Conservation (phyloP, 371 early-diverging fungal species). For the Dinochytrium kinnereticum region DNA sequence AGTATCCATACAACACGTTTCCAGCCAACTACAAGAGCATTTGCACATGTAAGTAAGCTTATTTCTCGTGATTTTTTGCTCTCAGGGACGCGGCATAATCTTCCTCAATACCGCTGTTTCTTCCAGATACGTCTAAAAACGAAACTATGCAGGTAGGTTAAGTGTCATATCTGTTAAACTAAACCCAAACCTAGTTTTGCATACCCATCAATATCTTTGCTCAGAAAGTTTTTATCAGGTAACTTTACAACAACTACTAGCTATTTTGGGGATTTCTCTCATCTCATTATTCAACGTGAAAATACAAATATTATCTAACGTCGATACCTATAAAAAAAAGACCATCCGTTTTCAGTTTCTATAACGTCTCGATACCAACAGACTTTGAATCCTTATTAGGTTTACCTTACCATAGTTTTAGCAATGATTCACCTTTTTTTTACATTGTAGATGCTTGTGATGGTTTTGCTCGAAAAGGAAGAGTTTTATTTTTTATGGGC, state of each 20-base stretch:
- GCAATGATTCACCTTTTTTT: not conserved
- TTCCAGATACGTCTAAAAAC: not conserved
- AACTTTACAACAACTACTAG: too few relatives aligned
- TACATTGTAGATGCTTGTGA: constrained; percentile 5
- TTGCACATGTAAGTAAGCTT: not conserved
- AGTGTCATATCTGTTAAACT: too few relatives aligned
- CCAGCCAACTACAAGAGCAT: not conserved
- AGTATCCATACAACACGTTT: not conserved
- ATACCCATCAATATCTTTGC: constrained; percentile 2
- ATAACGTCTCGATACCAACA: not conserved
- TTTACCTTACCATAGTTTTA: not conserved
- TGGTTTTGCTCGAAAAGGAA: not conserved
- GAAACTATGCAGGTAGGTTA: not conserved
- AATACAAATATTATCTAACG: not conserved
- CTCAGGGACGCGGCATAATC: too few relatives aligned
- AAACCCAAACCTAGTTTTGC: not conserved
- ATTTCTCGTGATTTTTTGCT: too few relatives aligned
- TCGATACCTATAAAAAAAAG: not conserved
- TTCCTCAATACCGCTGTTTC: too few relatives aligned
- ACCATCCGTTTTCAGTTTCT: not conserved
- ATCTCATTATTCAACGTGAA: not conserved
- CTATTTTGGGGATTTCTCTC: not conserved
- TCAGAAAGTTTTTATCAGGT: not conserved
- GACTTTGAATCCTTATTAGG: not conserved
- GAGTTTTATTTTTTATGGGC: not conserved